Percentiles rank a stretch among this genome's conserved stretches.
These are phyloP conservation scores for Chrysoporthe deuterocubensis DNA, from an alignment of 2,329 filamentous ascomycete species.

Conservation along the genomic window DNA sequence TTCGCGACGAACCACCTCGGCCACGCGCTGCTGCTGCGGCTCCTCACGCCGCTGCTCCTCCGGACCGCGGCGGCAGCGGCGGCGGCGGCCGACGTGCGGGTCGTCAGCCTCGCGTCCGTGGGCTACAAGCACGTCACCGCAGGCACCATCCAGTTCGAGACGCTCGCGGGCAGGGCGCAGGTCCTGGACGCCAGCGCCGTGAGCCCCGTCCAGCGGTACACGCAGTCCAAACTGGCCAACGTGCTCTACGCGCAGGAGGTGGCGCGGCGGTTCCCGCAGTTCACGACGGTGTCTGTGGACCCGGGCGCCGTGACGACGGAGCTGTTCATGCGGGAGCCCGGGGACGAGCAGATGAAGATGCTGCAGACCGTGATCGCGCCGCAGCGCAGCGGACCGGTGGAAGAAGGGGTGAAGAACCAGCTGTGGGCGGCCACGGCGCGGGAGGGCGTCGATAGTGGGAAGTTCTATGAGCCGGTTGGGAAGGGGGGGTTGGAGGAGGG, in stretches of 20 bases:
- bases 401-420: constrained; percentile 45
- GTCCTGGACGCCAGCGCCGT: not conserved
- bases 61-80: not conserved
- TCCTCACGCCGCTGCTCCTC: constrained; percentile 32
- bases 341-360: constrained; percentile 27
- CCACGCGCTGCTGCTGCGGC: constrained; percentile 44
- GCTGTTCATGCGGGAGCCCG: constrained; percentile 28
- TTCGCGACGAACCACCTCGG: constrained; percentile 46
- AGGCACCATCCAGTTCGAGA: constrained; percentile 29
- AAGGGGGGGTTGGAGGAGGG: constrained; percentile 9
- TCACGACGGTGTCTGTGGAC: constrained; percentile 31
- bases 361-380: constrained; percentile 29
- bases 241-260: constrained; percentile 33
- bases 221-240: constrained; percentile 36
- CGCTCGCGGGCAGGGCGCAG: constrained; percentile 20
- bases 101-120: constrained; percentile 27
- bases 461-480: constrained; percentile 43
- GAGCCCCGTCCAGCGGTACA: constrained; percentile 31
- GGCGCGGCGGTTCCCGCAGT: constrained; percentile 31
- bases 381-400: constrained; percentile 30
- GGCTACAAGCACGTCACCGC: constrained; percentile 17
- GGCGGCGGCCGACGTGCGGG: constrained; percentile 9
- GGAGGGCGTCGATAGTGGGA: constrained; percentile 35
- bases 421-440: constrained; percentile 45
- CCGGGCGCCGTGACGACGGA: constrained; percentile 32